Evolutionary conservation across 352 stramenopile species (phyloP).

Genomic region (Globisporangium splendens): DNA sequence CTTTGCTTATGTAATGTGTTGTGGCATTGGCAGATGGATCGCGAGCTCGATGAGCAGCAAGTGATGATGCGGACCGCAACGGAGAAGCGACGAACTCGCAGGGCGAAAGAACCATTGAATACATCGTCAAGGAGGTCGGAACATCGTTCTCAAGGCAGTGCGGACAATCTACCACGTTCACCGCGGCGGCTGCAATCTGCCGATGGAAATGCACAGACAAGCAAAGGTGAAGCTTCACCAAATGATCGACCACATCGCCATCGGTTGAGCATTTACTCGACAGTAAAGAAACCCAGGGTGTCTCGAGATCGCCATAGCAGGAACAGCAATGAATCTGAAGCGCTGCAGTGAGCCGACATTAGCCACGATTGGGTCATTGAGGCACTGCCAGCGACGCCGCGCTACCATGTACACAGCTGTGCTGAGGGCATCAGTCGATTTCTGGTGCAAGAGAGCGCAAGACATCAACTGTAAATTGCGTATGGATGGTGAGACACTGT

Average conservation of each 20-base stretch:
- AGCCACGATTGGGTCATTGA: too few species aligned
- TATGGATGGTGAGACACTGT: too few species aligned
- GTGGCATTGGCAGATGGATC: neutral
- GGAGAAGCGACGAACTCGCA: neutral
- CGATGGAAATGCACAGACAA: neutral
- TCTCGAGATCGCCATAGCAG: neutral
- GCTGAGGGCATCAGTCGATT: too few species aligned
- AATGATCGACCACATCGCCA: constrained; percentile 13
- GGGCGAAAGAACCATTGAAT: neutral
- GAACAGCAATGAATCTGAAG: neutral
- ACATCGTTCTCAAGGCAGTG: neutral
- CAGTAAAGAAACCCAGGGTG: constrained; percentile 22
- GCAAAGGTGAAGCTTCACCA: neutral
- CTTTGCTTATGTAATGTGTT: neutral
- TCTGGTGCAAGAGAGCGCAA: too few species aligned
- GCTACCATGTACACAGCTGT: too few species aligned
- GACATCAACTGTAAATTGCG: too few species aligned
- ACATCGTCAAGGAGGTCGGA: neutral
- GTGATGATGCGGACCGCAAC: neutral
- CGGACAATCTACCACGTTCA: neutral
- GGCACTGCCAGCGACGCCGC: too few species aligned
- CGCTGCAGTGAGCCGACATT: too few species aligned
- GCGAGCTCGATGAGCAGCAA: neutral
- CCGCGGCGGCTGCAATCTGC: constrained; percentile 1
- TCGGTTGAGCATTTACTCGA: constrained; percentile 37